Evolutionary conservation across 495 filamentous ascomycete species (phyloP).

Genomic region (Choiromyces venosus): DNA sequence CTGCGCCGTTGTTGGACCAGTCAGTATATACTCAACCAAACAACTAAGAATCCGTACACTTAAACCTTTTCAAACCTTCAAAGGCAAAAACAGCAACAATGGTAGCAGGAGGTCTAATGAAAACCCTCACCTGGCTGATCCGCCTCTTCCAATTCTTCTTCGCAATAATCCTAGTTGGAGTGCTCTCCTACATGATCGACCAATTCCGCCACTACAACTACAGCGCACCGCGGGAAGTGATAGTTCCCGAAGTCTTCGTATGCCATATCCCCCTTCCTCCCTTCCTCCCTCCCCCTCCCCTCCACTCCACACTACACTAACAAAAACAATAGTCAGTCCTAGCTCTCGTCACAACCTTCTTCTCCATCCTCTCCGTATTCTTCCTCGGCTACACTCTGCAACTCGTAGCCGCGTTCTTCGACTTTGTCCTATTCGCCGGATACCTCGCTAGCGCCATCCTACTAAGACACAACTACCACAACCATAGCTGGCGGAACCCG

Average conservation of each 20-base stretch:
- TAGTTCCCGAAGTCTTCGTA: constrained; percentile 37
- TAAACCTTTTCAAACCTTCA: neutral
- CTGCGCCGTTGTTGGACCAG: too few relatives aligned
- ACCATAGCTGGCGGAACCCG: constrained; percentile 6
- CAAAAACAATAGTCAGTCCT: constrained; percentile 25
- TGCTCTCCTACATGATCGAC: constrained; percentile 39
- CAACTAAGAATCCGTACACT: too few relatives aligned
- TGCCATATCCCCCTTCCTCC: too few relatives aligned
- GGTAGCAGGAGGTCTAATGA: constrained; percentile 17
- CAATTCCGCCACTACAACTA: constrained; percentile 22
- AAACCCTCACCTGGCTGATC: constrained; percentile 29
- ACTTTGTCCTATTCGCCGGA: constrained; percentile 38
- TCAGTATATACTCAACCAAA: too few relatives aligned
- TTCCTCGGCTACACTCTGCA: constrained; percentile 34
- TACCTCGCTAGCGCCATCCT: constrained; percentile 35
- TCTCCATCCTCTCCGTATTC: constrained; percentile 38
- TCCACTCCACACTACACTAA: neutral
- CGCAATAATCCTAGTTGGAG: constrained; percentile 37
- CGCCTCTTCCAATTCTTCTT: constrained; percentile 39
- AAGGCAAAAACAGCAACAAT: constrained; percentile 12
- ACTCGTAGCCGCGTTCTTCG: constrained; percentile 34
- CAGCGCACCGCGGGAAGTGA: constrained; percentile 16
- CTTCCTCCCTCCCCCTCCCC: too few relatives aligned
- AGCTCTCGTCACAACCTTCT: constrained; percentile 25
- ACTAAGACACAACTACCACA: constrained; percentile 36